A percentile compares a stretch with the other conserved stretches of the same genome.
These are phyloP conservation scores for Colletotrichum musae DNA, from an alignment of 2,329 filamentous ascomycete genomes.

Conservation along the genomic window DNA sequence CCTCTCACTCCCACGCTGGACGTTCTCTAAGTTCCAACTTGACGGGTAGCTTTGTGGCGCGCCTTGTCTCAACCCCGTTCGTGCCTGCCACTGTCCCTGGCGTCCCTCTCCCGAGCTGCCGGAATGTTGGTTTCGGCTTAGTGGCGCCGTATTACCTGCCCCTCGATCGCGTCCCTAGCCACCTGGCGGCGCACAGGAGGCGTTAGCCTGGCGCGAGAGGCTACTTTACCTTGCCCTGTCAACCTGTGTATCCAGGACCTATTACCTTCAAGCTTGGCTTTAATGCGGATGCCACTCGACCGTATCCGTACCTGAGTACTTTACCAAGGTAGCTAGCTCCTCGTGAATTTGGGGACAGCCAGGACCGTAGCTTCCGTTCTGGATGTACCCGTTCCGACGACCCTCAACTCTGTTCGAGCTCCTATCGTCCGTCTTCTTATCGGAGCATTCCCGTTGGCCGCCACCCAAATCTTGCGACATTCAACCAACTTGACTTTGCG, in stretches of 20 bases:
- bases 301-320: neutral
- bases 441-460: slow-evolving; percentile 34
- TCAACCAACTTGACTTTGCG: slow-evolving; percentile 20
- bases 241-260: slow-evolving; percentile 19
- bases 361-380: neutral
- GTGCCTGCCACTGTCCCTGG: slow-evolving; percentile 19
- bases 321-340: slow-evolving; percentile 9
- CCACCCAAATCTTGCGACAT: slow-evolving; percentile 1
- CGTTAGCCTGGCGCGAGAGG: slow-evolving; percentile 35
- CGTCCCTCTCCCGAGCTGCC: slow-evolving; percentile 30
- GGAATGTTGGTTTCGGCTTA: slow-evolving; percentile 39
- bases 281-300: too few relatives aligned
- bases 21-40: neutral
- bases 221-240: slow-evolving; percentile 2
- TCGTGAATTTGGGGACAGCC: neutral
- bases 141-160: slow-evolving; percentile 27
- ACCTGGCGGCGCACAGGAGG: slow-evolving; percentile 12
- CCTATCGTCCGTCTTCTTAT: slow-evolving; percentile 29
- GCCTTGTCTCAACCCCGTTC: slow-evolving; percentile 16
- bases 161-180: slow-evolving; percentile 16
- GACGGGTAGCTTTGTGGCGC: slow-evolving; percentile 28
- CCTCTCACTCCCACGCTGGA: slow-evolving; percentile 10
- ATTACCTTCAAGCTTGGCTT: slow-evolving; percentile 15
- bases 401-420: slow-evolving; percentile 19
- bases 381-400: slow-evolving; percentile 32